Conservation (phyloP, 176 grass and related monocot genomes). For the Aegilops sharonensis region DNA sequence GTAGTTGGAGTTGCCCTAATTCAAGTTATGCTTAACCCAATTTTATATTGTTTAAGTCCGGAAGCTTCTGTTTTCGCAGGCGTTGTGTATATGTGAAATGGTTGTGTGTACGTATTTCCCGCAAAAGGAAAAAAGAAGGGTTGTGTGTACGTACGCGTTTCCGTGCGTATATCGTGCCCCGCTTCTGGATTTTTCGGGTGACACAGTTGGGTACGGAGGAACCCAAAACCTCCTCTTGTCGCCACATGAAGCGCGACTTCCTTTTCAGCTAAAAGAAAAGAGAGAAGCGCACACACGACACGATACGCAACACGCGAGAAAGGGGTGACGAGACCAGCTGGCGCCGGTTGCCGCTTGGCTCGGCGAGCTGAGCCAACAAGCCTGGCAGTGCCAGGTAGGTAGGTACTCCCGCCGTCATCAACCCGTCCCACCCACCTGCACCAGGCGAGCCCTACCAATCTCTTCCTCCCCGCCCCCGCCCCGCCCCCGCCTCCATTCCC, state of each 20-base stretch:
- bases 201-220: background rate
- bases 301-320: background rate
- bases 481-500: slow-evolving; percentile 11
- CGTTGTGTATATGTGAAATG: background rate
- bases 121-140: too few relatives aligned
- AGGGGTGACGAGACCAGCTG: background rate
- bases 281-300: background rate
- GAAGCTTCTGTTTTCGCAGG: background rate
- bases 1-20: too few relatives aligned
- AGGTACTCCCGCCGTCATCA: slow-evolving; percentile 28
- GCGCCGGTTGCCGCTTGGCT: slow-evolving; percentile 21
- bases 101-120: too few relatives aligned
- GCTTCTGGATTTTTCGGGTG: background rate
- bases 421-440: slow-evolving; percentile 9
- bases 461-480: background rate
- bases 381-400: slow-evolving; percentile 21
- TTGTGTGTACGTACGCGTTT: background rate
- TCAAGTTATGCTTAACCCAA: too few relatives aligned
- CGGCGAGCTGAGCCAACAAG: slow-evolving; percentile 8
- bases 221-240: slow-evolving; percentile 3
- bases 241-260: background rate
- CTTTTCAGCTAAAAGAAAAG: background rate
- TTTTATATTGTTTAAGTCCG: too few relatives aligned
- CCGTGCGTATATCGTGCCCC: background rate
- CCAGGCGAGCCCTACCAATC: slow-evolving; percentile 11